phyloP scores from a whole-genome alignment of 371 early-diverging fungal species.

The Fennellomyces sp. region DNA sequence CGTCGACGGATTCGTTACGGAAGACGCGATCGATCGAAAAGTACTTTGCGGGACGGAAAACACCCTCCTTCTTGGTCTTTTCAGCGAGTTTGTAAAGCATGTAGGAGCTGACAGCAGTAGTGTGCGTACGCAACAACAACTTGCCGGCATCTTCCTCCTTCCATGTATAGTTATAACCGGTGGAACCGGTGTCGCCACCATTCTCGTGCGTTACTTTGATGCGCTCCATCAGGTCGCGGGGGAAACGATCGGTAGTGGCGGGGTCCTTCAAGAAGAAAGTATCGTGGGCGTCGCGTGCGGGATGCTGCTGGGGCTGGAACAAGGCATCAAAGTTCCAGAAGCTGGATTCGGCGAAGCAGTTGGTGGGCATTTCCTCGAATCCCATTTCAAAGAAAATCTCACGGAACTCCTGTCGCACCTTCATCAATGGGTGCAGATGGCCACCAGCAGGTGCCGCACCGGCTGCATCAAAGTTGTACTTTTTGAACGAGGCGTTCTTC shows the following conservation, averaged over 20 bases:
- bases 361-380: constrained; percentile 99
- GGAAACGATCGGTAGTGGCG: constrained; percentile 77
- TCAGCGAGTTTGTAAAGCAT: constrained; percentile 95
- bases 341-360: constrained; percentile 97
- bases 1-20: constrained; percentile 99
- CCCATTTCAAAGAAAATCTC: constrained; percentile 99
- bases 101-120: constrained; percentile 95
- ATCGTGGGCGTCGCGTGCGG: constrained; percentile 99
- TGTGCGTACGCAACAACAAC: constrained; percentile 98
- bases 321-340: constrained; percentile 99
- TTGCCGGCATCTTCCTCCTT: constrained; percentile 95
- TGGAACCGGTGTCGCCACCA: constrained; percentile 96
- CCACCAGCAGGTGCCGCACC: constrained; percentile 91
- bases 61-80: constrained; percentile 62
- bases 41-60: constrained; percentile 95
- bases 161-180: constrained; percentile 97
- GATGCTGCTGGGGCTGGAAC: constrained; percentile 99
- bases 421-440: constrained; percentile 98
- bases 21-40: constrained; percentile 99
- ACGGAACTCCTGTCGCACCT: constrained; percentile 99
- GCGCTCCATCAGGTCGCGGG: constrained; percentile 86
- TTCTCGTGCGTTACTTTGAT: constrained; percentile 93
- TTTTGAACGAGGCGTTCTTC: constrained; percentile 93
- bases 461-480: constrained; percentile 97
- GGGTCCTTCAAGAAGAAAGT: constrained; percentile 98